Base-by-base conservation (phyloP, 1,284 basidiomycete genomes). In the Amylostereum areolatum region DNA sequence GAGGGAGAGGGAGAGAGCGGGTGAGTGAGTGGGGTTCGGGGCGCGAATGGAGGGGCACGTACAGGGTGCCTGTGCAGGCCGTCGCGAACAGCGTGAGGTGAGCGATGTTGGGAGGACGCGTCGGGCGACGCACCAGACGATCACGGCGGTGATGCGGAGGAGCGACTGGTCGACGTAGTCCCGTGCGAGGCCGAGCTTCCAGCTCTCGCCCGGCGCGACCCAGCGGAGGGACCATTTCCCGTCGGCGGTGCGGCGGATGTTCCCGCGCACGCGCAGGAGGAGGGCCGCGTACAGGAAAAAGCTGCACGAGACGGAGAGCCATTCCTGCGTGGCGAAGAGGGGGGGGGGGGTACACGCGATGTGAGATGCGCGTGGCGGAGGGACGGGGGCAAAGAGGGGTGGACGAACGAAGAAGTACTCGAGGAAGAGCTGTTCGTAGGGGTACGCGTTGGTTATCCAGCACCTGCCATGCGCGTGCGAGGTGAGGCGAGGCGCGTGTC, bases 371-470 rank as follows among this genome's bases (percentile, higher is more conserved):
- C 8, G 24, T 5, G 6, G 29, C 41, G 35, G 8, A 12, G 36
- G 18, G 36, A 33, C 36, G 10, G 5, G 31, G 39, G 29, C 10
- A 4, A 3, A 27, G 24, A 2, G 12, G 44, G 49, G 35, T 44
- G 18, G n/a, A 62, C 71, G 48, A 43, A 76, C 75, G 29, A 75
- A 66, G 59, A 76, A 71, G 54, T 77, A 78, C 55, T 77, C 75
- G 30, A 77, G 53, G 45, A 65, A 68, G 12, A 64, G 63, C 49
- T 71, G 73, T 42, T 69, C 70, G 11, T 47, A 31, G 4, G 68
- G 66, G 56, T 78, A 78, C 5, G 57, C 55, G 7, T 61, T 49
- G 5, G 74, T 73, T 29, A 78, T 75, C 73, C 74, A 76, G 51
- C 74, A 76, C 70, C 74, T 68, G 31, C 6, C 12, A 37, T n/a